Conservation (phyloP, 768 basidiomycete genomes). For the Tephrocybe rancida region DNA sequence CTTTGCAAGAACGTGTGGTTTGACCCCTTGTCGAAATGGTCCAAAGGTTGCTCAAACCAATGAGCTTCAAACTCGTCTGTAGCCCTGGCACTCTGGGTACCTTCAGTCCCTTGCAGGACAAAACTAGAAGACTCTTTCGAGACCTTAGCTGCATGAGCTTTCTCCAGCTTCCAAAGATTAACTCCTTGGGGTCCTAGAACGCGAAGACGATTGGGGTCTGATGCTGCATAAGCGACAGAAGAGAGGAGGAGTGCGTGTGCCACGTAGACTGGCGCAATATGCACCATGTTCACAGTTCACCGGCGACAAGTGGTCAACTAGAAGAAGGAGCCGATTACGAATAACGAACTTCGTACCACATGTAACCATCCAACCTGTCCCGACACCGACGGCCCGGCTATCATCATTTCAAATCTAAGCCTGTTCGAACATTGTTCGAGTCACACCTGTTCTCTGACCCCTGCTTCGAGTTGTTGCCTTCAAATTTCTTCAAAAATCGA, state of each 20-base stretch:
- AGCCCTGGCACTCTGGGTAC: conserved; percentile 12
- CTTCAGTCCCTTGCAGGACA: conserved; percentile 20
- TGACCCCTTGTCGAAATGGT: conserved; percentile 66
- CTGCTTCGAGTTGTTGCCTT: no score
- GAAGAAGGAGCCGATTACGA: neutral
- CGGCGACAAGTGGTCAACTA: neutral
- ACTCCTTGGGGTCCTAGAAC: conserved; percentile 58
- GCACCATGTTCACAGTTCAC: conserved; percentile 8
- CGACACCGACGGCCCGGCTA: neutral
- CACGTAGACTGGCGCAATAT: conserved; percentile 4
- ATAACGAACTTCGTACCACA: neutral
- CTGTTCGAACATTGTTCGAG: no score
- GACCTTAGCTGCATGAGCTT: conserved; percentile 18
- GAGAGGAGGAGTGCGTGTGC: conserved; percentile 7
- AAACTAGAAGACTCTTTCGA: conserved; percentile 12
- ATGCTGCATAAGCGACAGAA: conserved; percentile 7
- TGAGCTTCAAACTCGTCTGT: conserved; percentile 51
- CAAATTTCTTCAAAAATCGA: no score
- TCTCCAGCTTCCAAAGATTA: conserved; percentile 63
- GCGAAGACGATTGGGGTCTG: conserved; percentile 20
- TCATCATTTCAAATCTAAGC: no score
- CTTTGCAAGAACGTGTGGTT: conserved; percentile 79
- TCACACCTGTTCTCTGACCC: no score
- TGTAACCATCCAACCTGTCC: neutral
- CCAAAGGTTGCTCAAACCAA: conserved; percentile 84